Evolutionary conservation across 345 rosid genomes (phyloP).

Genomic region (thale cress (Arabidopsis thaliana)): TAIR10.1 NC_003071.7:12669501-12670000

Average conservation of each 20-base stretch:
- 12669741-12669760: conserved; percentile 22
- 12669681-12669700: not conserved
- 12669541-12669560: conserved; percentile 55
- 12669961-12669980: conserved; percentile 57
- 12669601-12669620: conserved; percentile 1
- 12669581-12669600: not conserved
- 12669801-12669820: conserved; percentile 20
- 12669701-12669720: not conserved
- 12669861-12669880: conserved; percentile 46
- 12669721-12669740: conserved; percentile 14
- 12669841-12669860: conserved; percentile 46
- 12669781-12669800: conserved; percentile 19
- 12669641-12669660: not conserved
- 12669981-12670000: conserved; percentile 99
- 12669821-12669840: conserved; percentile 64
- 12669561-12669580: conserved; percentile 59
- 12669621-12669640: not conserved
- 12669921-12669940: conserved; percentile 30
- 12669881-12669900: conserved; percentile 39
- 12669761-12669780: conserved; percentile 30
- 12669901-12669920: conserved; percentile 50
- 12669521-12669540: conserved; percentile 94
- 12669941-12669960: conserved; percentile 1
- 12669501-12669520: conserved; percentile 98
- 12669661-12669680: not conserved